These are phyloP conservation scores for Solanum hybrid DNA, from an alignment of 305 asterid genomes.

Conservation along the genomic window DNA sequence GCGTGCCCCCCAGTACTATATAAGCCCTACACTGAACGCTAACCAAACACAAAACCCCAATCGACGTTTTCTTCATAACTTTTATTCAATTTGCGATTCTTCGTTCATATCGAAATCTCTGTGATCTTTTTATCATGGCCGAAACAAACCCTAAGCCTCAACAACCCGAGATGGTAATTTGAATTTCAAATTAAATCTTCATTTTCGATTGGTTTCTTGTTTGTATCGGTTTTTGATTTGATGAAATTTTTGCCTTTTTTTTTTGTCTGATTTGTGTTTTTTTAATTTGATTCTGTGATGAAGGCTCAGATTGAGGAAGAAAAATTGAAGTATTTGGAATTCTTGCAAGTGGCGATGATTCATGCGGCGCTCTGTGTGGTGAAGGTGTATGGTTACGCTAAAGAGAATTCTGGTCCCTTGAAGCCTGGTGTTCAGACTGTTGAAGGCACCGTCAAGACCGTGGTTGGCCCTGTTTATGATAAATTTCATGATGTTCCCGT, in stretches of 20 bases:
- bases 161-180: slow-evolving; percentile 26
- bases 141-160: slow-evolving; percentile 23
- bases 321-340: slow-evolving; percentile 62
- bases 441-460: slow-evolving; percentile 76
- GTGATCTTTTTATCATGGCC: slow-evolving; percentile 20
- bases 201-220: not conserved
- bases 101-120: not conserved
- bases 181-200: not conserved
- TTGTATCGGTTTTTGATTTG: not conserved
- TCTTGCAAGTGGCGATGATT: slow-evolving; percentile 52
- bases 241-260: not conserved
- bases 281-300: not conserved
- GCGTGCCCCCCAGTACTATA: not conserved
- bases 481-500: slow-evolving; percentile 49
- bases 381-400: slow-evolving; percentile 58
- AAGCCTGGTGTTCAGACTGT: slow-evolving; percentile 71
- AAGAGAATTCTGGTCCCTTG: slow-evolving; percentile 80
- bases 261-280: not conserved
- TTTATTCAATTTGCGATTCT: not conserved
- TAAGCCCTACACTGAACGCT: not conserved
- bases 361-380: slow-evolving; percentile 51
- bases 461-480: slow-evolving; percentile 66
- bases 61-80: not conserved
- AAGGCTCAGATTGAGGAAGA: slow-evolving; percentile 45
- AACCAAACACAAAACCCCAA: not conserved